These are phyloP conservation scores for Clohesyomyces aquaticus DNA, from an alignment of 495 filamentous ascomycete species.

Conservation along the genomic window DNA sequence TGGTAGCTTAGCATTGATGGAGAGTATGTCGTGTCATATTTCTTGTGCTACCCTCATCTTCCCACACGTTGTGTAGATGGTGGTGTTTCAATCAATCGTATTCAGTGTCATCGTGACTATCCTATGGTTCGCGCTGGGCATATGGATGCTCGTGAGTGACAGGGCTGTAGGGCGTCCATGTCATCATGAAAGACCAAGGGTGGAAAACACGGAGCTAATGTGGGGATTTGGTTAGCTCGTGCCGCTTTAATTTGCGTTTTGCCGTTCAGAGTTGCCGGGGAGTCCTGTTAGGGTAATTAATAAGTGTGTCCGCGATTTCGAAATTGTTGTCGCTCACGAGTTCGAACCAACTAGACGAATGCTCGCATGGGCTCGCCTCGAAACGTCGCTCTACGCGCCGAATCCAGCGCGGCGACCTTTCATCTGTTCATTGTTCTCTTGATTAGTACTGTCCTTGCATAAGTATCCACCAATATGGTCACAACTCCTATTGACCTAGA, in stretches of 20 bases:
- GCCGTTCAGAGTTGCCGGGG: neutral
- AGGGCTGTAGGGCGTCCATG: neutral
- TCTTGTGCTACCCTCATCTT: no score
- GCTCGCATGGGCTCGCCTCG: no score
- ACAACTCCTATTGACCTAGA: no score
- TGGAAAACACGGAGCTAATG: neutral
- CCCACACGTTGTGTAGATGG: neutral
- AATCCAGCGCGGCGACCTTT: no score
- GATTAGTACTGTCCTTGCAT: no score
- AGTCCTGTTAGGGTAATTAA: neutral
- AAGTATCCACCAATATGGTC: no score
- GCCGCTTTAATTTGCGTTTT: neutral
- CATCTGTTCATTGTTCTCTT: no score
- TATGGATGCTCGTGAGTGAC: neutral
- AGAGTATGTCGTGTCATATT: no score
- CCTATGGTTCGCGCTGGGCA: neutral
- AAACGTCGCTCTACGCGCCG: no score
- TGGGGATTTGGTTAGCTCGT: constrained; percentile 1
- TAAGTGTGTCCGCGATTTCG: neutral
- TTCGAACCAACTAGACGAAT: no score
- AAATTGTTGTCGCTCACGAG: constrained; percentile 2
- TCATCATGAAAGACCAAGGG: neutral
- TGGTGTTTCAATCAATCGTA: neutral
- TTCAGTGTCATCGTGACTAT: neutral
- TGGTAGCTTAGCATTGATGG: no score